Base-by-base conservation (phyloP, 2,329 filamentous ascomycete species). In the Pseudocercospora musae region DNA sequence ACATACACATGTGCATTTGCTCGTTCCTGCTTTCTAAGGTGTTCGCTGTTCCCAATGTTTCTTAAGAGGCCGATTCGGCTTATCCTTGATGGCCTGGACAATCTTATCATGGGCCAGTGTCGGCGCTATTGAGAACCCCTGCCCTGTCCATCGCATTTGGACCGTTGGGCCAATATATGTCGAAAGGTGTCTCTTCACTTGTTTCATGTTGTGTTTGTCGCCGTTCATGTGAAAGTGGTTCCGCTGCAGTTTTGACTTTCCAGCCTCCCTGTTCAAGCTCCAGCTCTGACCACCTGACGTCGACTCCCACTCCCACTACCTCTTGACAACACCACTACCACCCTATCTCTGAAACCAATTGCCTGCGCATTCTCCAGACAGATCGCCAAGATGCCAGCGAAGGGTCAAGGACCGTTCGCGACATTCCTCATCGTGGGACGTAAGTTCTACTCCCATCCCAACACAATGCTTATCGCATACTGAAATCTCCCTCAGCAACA, bases 371-470 rank as follows among this genome's bases (percentile, higher is more conserved):
- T 31, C 25, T 10, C 27, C 57, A 56, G 53, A 53, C 27, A 62
- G 31, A 37, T 62, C 66, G 44, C 58, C 65, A 71, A 31, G 20
- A 74, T 74, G 71, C 64, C 72, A 23, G 62, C 66, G 60, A 69
- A 69, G 69, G 66, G 69, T 62, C 69, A 63, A 58, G 68, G 72
- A 27, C 74, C 92, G 55, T 99, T 99, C 77, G 92, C 93, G 78
- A 97, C 95, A 52, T 97, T 96, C 76, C 89, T 99, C 78, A 97
- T 99, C 75, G 89, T 98, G 70, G 93, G 92, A 69, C 92, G 94
- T 97, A 85, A 76, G 91, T 86, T 57, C 44, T 53, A 52, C 50
- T 7, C 6, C 33, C 15, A 42, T 23, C 20, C 31, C 54, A 15
- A 2, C 27, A 18, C 0, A 27, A 18, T 25, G 9, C 27, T 25